A percentile compares a stretch with the other conserved stretches of the same genome.
Conservation (phyloP, 164 flowering plant species). For the Chloranthus sessilifolius region DNA sequence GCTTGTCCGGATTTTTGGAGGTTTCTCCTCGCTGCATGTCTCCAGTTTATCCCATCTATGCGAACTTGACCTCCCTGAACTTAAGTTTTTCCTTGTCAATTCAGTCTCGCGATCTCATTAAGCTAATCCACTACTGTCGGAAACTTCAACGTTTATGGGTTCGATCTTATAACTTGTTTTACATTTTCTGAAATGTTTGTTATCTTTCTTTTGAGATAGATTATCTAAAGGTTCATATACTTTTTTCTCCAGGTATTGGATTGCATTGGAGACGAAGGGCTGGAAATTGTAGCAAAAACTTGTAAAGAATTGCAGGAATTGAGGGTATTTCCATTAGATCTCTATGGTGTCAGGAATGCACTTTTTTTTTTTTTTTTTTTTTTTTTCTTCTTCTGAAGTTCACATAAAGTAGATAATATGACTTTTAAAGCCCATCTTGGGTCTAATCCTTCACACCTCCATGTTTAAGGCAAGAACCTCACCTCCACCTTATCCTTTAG, state of each 20-base stretch:
- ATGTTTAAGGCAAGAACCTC: too few relatives aligned
- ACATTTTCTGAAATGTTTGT: background rate
- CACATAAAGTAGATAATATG: too few relatives aligned
- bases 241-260: slow-evolving; percentile 60
- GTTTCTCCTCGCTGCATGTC: slow-evolving; percentile 47
- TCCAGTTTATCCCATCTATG: slow-evolving; percentile 53
- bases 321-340: slow-evolving; percentile 81
- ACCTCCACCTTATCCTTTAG: too few relatives aligned
- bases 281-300: slow-evolving; percentile 59
- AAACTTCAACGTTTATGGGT: slow-evolving; percentile 87
- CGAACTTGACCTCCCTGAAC: slow-evolving; percentile 62
- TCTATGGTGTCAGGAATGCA: slow-evolving; percentile 38
- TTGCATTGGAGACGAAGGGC: slow-evolving; percentile 77
- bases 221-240: background rate
- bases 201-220: background rate
- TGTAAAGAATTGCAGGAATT: slow-evolving; percentile 79
- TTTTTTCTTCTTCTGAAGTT: too few relatives aligned
- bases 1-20: slow-evolving; percentile 82
- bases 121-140: slow-evolving; percentile 50
- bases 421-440: too few relatives aligned
- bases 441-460: too few relatives aligned
- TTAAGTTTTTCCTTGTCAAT: slow-evolving; percentile 76
- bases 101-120: slow-evolving; percentile 40
- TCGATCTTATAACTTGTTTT: slow-evolving; percentile 13
- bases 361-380: too few relatives aligned